Conservation (phyloP, 306 rosid genomes). For the Quercus gilva region DNA sequence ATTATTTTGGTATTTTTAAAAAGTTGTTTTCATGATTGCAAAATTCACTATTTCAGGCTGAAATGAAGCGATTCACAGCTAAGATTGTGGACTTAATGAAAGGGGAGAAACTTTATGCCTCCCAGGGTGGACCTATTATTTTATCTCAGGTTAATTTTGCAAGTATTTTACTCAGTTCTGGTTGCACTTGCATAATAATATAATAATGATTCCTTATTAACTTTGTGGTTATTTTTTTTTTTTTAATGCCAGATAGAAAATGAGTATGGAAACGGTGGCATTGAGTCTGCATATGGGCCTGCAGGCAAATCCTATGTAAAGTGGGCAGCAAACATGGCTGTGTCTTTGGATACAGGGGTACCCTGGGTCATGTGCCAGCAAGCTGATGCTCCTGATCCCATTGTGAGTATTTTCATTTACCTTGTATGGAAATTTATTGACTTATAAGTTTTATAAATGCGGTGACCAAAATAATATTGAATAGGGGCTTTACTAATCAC, state of each 20-base stretch:
- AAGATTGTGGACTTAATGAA: constrained; percentile 85
- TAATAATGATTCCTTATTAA: not conserved
- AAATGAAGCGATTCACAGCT: constrained; percentile 83
- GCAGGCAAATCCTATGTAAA: constrained; percentile 71
- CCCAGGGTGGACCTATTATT: constrained; percentile 96
- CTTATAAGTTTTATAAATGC: not conserved
- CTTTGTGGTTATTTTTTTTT: not conserved
- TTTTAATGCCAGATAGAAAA: constrained; percentile 64
- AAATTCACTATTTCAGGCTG: constrained; percentile 56
- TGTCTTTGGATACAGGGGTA: constrained; percentile 83
- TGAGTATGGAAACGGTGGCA: constrained; percentile 59
- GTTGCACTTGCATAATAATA: not conserved
- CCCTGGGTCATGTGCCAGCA: constrained; percentile 99
- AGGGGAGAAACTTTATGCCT: constrained; percentile 74
- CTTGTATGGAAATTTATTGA: not conserved
- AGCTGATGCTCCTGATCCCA: constrained; percentile 84
- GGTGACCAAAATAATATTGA: not conserved
- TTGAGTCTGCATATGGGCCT: constrained; percentile 48
- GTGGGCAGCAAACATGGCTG: constrained; percentile 94
- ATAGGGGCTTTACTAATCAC: constrained; percentile 1
- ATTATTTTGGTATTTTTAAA: not conserved
- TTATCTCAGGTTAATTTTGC: constrained; percentile 73
- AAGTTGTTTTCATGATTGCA: not conserved
- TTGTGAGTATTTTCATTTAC: constrained; percentile 50
- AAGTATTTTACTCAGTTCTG: not conserved